Evolutionary conservation across 202 grass and related monocot species (phyloP).

Genomic region (Musa balbisiana): DNA sequence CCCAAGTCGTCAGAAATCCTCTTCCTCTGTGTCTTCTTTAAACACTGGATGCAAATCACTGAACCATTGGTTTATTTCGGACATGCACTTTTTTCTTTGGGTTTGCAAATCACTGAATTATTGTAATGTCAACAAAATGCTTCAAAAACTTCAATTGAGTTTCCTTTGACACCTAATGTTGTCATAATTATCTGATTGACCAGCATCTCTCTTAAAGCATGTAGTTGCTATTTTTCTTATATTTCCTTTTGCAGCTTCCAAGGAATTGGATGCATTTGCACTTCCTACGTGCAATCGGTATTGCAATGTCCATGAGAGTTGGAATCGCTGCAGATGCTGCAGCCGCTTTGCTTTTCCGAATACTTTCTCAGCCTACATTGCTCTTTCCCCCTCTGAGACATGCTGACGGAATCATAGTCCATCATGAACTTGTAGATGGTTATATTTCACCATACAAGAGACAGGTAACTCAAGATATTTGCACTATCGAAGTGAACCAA

Average conservation of each 20-base stretch:
- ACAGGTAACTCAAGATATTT: constrained; percentile 57
- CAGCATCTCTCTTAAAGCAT: background rate
- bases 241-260: constrained; percentile 51
- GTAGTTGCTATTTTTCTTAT: constrained; percentile 2
- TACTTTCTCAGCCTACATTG: constrained; percentile 87
- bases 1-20: too few species aligned
- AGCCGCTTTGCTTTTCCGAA: constrained; percentile 93
- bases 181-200: background rate
- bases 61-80: background rate
- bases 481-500: background rate
- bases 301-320: constrained; percentile 96
- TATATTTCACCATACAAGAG: constrained; percentile 86
- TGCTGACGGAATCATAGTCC: constrained; percentile 72
- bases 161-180: background rate
- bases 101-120: background rate
- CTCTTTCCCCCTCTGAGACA: constrained; percentile 95
- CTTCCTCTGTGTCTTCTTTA: too few species aligned
- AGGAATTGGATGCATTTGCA: constrained; percentile 99
- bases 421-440: constrained; percentile 78
- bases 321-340: constrained; percentile 91
- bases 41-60: too few species aligned
- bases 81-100: background rate
- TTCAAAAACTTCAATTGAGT: background rate
- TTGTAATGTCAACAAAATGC: background rate
- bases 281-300: constrained; percentile 92